Base-by-base conservation (phyloP, 2,329 filamentous ascomycete genomes). In the Raffaelea deltoideospora region DNA sequence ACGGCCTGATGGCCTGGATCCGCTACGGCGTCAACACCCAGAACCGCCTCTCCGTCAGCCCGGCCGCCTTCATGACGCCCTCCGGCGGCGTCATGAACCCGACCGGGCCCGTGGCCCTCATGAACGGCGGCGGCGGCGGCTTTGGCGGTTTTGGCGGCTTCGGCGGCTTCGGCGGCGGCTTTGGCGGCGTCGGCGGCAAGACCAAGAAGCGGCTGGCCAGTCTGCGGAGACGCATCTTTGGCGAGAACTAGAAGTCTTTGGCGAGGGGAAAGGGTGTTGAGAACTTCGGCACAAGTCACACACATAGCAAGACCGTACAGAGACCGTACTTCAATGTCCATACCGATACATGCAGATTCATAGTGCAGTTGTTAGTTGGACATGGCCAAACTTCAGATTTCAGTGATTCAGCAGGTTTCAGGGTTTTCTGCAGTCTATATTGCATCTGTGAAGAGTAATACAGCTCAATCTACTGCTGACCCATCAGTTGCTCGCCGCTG, bases 1-100 rank as follows among this genome's bases (percentile, higher is more conserved):
- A 69, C 35, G 67, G 67, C 18, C 41, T 71, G 27, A 54, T 71
- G 36, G 61, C 56, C 23, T 71, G 65, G 66, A 63, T 69, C 41
- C 57, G 59, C 1, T 48, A 69, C 32, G 66, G 61, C 10, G 57
- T 70, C 35, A 57, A 67, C 43, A 41, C 51, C 7, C 56, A 61
- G 32, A 45, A 57, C 33, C 72, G 74, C 55, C 58, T 60, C 44
- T 38, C 73, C 69, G 39, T 76, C 22, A 37, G 18, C 33, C 34
- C 41, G 5, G 43, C 45, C 10, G 43, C 45, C 14, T 45, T 41
- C 17, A 39, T 38, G 38, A 38, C 34, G 10, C 15, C 41, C 28
- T 17, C 19, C 20, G 43, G 43, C 33, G 43, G 41, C 26, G 41
- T 43, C 9, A 42, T 41, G 41, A 45, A 45, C 41, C 41, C 41